A percentile compares a stretch with the other conserved stretches of the same genome.
These are phyloP conservation scores for Aphanoascus verrucosus DNA, from an alignment of 2,329 filamentous ascomycete species.

Conservation along the genomic window DNA sequence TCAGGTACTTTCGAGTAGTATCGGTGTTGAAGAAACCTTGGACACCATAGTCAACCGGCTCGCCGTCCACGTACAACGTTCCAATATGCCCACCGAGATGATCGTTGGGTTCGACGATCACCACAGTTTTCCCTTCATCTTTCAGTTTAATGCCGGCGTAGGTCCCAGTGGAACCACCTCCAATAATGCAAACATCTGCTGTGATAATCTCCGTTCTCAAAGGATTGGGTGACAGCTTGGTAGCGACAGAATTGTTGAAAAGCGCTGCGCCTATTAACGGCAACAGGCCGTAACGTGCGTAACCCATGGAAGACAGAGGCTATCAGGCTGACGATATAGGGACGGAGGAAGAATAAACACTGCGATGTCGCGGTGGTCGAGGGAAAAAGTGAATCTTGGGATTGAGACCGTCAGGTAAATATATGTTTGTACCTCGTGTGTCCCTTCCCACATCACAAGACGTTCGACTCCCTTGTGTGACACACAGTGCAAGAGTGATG, in stretches of 20 bases:
- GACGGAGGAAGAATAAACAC: neutral
- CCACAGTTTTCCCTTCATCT: constrained; percentile 20
- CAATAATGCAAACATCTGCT: constrained; percentile 24
- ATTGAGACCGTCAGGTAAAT: too few relatives aligned
- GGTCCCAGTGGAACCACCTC: constrained; percentile 23
- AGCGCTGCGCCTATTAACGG: neutral
- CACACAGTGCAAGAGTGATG: too few relatives aligned
- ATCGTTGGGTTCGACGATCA: constrained; percentile 22
- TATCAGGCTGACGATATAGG: neutral
- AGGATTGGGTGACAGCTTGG: neutral
- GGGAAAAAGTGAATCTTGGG: too few relatives aligned
- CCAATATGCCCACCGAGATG: constrained; percentile 23
- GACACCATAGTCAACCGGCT: constrained; percentile 26
- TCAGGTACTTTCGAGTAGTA: constrained; percentile 19
- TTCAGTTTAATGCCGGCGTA: constrained; percentile 24
- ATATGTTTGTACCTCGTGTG: too few relatives aligned
- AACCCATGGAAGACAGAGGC: neutral
- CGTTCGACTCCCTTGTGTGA: too few relatives aligned
- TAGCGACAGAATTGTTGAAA: neutral
- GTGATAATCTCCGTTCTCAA: constrained; percentile 11
- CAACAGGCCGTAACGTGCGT: neutral
- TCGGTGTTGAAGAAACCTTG: constrained; percentile 19
- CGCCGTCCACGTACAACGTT: constrained; percentile 18
- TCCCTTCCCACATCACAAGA: too few relatives aligned
- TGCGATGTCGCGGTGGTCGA: too few relatives aligned